Evolutionary conservation across 805 yeast genomes (phyloP).

Genomic region (Pichia nanzhaoensis): DNA sequence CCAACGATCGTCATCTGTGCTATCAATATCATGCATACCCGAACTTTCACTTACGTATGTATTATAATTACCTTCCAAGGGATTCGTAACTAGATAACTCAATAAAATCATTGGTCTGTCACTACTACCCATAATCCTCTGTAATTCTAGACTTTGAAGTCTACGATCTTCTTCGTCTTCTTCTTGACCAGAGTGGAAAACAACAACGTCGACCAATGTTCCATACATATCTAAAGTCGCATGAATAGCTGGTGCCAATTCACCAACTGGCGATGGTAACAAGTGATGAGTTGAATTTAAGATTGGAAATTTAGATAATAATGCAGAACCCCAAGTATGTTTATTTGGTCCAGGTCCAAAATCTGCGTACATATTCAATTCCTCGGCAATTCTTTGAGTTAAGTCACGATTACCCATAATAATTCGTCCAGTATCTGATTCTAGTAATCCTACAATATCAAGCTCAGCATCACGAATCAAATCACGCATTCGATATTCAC

Average conservation of each 20-base stretch:
- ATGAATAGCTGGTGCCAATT: conserved; percentile 95
- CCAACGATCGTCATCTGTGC: conserved; percentile 95
- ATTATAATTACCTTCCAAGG: conserved; percentile 84
- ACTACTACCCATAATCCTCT: conserved; percentile 75
- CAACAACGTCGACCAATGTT: conserved; percentile 81
- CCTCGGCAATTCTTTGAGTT: conserved; percentile 87
- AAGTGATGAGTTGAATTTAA: conserved; percentile 83
- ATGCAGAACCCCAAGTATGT: conserved; percentile 97
- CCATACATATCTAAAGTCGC: conserved; percentile 94
- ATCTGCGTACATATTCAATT: conserved; percentile 89
- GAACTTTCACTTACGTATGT: conserved; percentile 79
- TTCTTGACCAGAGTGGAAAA: conserved; percentile 97
- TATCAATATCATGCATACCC: conserved; percentile 91
- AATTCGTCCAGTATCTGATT: conserved; percentile 88
- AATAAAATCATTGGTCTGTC: conserved; percentile 77
- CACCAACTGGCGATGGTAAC: conserved; percentile 95
- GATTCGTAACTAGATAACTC: conserved; percentile 86
- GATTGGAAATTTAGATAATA: conserved; percentile 91
- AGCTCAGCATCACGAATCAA: conserved; percentile 79
- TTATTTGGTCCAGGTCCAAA: conserved; percentile 97
- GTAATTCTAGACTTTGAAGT: conserved; percentile 70
- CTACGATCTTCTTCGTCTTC: conserved; percentile 94
- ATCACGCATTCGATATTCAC: conserved; percentile 83
- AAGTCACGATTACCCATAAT: conserved; percentile 94
- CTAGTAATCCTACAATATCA: conserved; percentile 86